Evolutionary conservation across 805 yeast genomes (phyloP).

Genomic region (Jamesozyma lodderae): DNA sequence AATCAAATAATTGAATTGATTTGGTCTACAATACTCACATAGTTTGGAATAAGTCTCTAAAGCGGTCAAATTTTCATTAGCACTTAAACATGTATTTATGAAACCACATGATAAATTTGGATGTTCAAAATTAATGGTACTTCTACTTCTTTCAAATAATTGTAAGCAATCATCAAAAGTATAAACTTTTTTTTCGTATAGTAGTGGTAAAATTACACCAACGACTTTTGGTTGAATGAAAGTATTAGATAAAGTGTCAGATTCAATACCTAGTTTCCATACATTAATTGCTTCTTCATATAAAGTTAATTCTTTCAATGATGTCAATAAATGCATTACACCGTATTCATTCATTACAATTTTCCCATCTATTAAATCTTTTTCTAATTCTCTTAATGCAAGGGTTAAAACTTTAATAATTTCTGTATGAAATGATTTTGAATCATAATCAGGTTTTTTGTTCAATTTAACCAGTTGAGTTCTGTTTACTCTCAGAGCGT

Average conservation of each 20-base stretch:
- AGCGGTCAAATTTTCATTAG: conserved; percentile 54
- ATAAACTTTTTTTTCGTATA: conserved; percentile 43
- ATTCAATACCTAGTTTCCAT: conserved; percentile 43
- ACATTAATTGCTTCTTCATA: conserved; percentile 51
- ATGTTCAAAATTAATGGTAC: conserved; percentile 16
- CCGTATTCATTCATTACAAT: conserved; percentile 39
- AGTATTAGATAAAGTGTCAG: conserved; percentile 11
- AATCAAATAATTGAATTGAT: conserved; percentile 37
- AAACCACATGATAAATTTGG: conserved; percentile 51
- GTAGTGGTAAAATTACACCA: conserved; percentile 57
- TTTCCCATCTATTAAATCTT: conserved; percentile 37
- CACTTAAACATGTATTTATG: conserved; percentile 57
- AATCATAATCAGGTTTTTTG: conserved; percentile 49
- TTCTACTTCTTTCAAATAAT: conserved; percentile 38
- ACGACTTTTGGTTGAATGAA: conserved; percentile 54
- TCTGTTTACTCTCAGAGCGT: conserved; percentile 44
- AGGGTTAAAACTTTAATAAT: conserved; percentile 38
- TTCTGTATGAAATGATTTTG: conserved; percentile 42
- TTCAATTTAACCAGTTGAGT: conserved; percentile 40
- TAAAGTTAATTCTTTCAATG: conserved; percentile 47
- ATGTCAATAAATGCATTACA: conserved; percentile 43
- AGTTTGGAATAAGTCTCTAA: conserved; percentile 49
- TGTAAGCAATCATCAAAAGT: conserved; percentile 47
- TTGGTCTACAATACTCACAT: conserved; percentile 27
- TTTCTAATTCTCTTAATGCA: conserved; percentile 40